Evolutionary conservation across 1,284 basidiomycete genomes (phyloP).

Genomic region (Ustilago nuda): DNA sequence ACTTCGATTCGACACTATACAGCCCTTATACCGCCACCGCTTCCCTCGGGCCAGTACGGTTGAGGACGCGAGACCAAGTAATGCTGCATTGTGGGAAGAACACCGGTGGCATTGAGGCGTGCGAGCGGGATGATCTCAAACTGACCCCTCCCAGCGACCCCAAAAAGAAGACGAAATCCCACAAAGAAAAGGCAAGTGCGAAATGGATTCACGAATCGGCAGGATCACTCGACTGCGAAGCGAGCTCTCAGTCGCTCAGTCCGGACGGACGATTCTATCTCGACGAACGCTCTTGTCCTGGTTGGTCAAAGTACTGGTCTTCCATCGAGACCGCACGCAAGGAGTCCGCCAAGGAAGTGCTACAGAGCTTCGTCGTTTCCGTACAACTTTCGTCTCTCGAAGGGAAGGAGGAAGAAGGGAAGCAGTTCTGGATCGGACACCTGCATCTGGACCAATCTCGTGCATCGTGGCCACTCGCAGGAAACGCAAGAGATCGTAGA

Average conservation of each 20-base stretch:
- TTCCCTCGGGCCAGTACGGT: constrained; percentile 23
- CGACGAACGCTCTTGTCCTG: constrained; percentile 36
- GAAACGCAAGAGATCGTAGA: constrained; percentile 31
- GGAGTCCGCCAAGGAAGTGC: constrained; percentile 14
- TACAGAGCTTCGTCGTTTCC: constrained; percentile 43
- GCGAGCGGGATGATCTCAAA: constrained; percentile 42
- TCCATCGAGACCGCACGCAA: constrained; percentile 17
- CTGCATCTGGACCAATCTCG: constrained; percentile 39
- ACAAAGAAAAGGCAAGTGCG: background rate
- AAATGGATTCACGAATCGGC: constrained; percentile 7
- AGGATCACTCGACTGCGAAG: constrained; percentile 24
- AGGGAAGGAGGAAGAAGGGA: constrained; percentile 6
- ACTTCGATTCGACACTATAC: constrained; percentile 39
- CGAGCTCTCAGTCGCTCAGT: constrained; percentile 22
- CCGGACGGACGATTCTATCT: constrained; percentile 42
- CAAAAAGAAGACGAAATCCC: constrained; percentile 1
- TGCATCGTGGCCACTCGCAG: constrained; percentile 57
- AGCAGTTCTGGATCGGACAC: constrained; percentile 58
- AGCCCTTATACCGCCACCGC: constrained; percentile 18
- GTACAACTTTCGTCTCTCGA: constrained; percentile 16
- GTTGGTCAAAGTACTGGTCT: constrained; percentile 42
- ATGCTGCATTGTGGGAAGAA: constrained; percentile 45
- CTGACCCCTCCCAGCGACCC: constrained; percentile 8
- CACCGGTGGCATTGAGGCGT: constrained; percentile 48
- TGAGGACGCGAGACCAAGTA: constrained; percentile 42